Base-by-base conservation (phyloP, 2,329 filamentous ascomycete genomes). In the Fusarium sp. region DNA sequence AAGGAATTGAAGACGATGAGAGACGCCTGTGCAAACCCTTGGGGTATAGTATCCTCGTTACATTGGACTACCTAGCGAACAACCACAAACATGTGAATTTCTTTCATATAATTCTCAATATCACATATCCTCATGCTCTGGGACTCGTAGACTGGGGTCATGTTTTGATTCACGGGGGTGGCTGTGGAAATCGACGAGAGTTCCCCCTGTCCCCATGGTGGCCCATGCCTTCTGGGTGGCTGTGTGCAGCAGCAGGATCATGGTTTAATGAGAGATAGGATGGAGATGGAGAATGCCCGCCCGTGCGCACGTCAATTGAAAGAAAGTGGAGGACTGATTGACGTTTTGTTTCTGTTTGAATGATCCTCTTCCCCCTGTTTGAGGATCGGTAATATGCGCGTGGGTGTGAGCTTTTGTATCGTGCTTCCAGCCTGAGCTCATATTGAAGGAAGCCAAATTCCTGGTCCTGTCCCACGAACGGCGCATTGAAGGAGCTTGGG, bases 91-190 rank as follows among this genome's bases (percentile, higher is more conserved):
- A 38, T 32, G 55, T 56, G 55, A 36, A n/a, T 9, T 36, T 36
- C 34, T n/a, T 32, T 32, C 7, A 19, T 36, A n/a, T 10, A 36
- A 36, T 36, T 17, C 34, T 36, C 9, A 7, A 19, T n/a, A 17
- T 36, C 19, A 7, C 34, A 36, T n/a, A 17, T 36, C 19, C 17
- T 36, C 17, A n/a, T 36, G 40, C 23, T 12, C 20, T 19, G 40
- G 15, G 28, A 26, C 44, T 64, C 36, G 15, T 47, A 39, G 36
- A 53, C 52, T 58, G 40, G 52, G 58, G 20, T 10, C 38, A 43
- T 21, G 15, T 15, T 30, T 30, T 42, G 24, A 57, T 45, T 39
- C 30, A 51, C 38, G 45, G 51, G 59, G 59, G 52, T 63, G 59
- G 44, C 58, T 63, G 58, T 63, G 60, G 59, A 24, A 21, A 26